phyloP scores from a whole-genome alignment of 2,329 filamentous ascomycete species.

The Penicillium expansum region DNA sequence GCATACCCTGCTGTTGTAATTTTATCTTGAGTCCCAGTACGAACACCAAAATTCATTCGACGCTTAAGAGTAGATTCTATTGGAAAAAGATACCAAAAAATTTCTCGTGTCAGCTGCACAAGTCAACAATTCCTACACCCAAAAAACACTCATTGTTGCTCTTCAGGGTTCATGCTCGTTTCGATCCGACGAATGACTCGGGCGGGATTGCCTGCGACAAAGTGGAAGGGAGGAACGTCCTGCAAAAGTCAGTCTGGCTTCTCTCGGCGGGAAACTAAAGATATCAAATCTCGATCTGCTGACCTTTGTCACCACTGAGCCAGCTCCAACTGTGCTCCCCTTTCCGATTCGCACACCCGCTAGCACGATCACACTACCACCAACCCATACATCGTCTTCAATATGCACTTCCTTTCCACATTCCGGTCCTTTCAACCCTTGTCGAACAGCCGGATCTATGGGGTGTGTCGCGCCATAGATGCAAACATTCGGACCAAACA shows the following conservation, averaged over 20 bases:
- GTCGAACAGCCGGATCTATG: conserved; percentile 48
- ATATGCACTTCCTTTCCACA: conserved; percentile 50
- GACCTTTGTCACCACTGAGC: conserved; percentile 41
- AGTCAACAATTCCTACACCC: no score
- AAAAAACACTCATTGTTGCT: no score
- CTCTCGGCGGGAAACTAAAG: not conserved
- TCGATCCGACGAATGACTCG: conserved; percentile 25
- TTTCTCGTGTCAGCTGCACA: no score
- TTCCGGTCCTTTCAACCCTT: conserved; percentile 46
- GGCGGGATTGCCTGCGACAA: conserved; percentile 29
- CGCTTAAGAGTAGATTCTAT: not conserved
- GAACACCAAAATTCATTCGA: not conserved
- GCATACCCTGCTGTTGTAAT: not conserved
- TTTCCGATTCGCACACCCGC: conserved; percentile 44
- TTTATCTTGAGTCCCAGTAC: not conserved
- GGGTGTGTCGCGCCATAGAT: conserved; percentile 56
- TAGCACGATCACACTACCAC: conserved; percentile 47
- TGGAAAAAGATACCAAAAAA: not conserved
- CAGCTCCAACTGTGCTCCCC: conserved; percentile 43
- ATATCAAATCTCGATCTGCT: not conserved
- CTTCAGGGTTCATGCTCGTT: no score
- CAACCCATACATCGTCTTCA: conserved; percentile 51
- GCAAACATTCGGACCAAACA: conserved; percentile 53
- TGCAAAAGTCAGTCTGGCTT: conserved; percentile 3
- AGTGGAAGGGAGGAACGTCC: conserved; percentile 30